Percentiles rank a stretch among this genome's conserved stretches.
Conservation (phyloP, 2,329 filamentous ascomycete species). For the Aureobasidium sp. region DNA sequence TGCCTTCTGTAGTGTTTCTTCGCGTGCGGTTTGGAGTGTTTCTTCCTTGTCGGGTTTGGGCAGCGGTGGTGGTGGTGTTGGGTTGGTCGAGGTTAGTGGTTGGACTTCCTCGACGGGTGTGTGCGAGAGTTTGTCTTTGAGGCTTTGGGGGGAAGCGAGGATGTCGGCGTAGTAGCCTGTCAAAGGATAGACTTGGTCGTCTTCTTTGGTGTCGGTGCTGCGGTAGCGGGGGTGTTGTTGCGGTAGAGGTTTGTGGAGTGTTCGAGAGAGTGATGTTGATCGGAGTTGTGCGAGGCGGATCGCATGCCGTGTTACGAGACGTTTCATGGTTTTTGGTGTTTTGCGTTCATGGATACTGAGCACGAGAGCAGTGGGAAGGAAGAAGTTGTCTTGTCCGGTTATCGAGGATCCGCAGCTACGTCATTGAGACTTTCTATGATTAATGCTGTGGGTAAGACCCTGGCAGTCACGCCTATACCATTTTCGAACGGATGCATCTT, state of each 20-base stretch:
- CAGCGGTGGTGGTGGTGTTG: conserved; percentile 27
- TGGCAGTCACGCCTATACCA: neutral
- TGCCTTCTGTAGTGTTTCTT: conserved; percentile 47
- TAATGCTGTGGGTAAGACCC: neutral
- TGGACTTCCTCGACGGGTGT: conserved; percentile 17
- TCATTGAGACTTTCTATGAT: neutral
- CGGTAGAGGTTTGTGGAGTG: neutral
- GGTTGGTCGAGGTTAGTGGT: conserved; percentile 25
- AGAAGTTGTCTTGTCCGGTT: neutral
- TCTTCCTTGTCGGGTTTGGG: conserved; percentile 44
- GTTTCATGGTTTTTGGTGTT: neutral
- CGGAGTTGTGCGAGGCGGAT: neutral
- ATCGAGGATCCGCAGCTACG: neutral
- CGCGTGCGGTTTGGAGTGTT: too few relatives aligned
- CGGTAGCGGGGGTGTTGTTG: neutral
- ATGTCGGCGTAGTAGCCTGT: conserved; percentile 20
- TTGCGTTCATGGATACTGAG: neutral
- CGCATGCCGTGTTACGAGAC: neutral
- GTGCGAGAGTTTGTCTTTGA: neutral
- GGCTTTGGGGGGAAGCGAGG: conserved; percentile 16
- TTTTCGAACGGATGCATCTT: neutral
- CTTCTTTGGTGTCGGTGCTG: neutral
- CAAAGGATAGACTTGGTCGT: conserved; percentile 14
- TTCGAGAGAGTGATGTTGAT: neutral
- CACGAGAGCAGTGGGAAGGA: neutral